A percentile compares a stretch with the other conserved stretches of the same genome.
phyloP scores from a whole-genome alignment of 768 basidiomycete genomes.

The Cystoderma amianthinum region DNA sequence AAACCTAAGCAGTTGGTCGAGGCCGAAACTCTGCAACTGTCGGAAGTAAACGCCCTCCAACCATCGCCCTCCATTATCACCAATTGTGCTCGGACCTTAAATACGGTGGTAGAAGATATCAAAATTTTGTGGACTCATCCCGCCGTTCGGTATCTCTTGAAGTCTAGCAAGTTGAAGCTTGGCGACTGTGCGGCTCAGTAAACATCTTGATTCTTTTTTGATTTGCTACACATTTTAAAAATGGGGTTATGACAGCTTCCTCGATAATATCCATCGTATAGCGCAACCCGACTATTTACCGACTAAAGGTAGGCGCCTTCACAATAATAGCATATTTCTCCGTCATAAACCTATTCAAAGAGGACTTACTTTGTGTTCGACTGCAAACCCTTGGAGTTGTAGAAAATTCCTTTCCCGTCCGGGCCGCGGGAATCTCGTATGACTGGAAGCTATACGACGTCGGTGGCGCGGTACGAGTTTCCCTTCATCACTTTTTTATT shows the following conservation, averaged over 20 bases:
- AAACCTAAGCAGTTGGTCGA: slow-evolving; percentile 14
- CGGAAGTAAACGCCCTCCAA: slow-evolving; percentile 14
- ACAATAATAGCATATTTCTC: not conserved
- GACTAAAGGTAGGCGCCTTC: slow-evolving; percentile 45
- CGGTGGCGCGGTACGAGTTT: slow-evolving; percentile 63
- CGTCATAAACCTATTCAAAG: slow-evolving; percentile 32
- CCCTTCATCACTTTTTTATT: too few species aligned
- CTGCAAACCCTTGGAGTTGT: slow-evolving; percentile 76
- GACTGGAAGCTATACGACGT: slow-evolving; percentile 83
- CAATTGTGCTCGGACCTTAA: slow-evolving; percentile 50
- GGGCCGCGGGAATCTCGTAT: slow-evolving; percentile 53
- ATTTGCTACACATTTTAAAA: slow-evolving; percentile 3
- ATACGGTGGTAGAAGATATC: slow-evolving; percentile 43
- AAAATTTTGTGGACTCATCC: slow-evolving; percentile 65
- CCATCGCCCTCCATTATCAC: slow-evolving; percentile 35
- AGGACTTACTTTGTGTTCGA: slow-evolving; percentile 73
- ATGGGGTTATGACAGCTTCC: slow-evolving; percentile 42
- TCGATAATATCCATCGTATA: slow-evolving; percentile 59
- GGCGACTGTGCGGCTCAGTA: slow-evolving; percentile 78
- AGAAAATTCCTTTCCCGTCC: slow-evolving; percentile 69
- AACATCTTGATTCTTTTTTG: slow-evolving; percentile 16
- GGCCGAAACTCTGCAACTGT: slow-evolving; percentile 31
- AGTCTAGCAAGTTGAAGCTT: slow-evolving; percentile 52
- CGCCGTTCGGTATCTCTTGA: slow-evolving; percentile 50
- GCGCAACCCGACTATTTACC: slow-evolving; percentile 66